Evolutionary conservation across 768 basidiomycete genomes (phyloP), one percentile per base, ranked within the genome.

Genomic region (Russula virescens): DNA sequence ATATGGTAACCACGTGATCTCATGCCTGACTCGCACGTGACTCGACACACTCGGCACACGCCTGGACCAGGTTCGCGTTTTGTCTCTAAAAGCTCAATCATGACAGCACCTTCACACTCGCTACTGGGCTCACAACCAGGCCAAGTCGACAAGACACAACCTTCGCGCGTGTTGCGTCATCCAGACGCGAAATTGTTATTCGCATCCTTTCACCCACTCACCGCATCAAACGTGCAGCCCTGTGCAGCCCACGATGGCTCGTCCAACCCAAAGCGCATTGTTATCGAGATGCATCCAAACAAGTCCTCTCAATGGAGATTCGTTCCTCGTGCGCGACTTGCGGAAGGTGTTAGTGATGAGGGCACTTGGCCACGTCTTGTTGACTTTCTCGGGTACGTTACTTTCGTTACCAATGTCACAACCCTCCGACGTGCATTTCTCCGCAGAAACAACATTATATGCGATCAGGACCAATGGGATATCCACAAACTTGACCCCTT

Each of bases 381-480:
- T 8, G 75, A 84, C 45, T 74, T 91, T 54, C 88, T 84, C 68
- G 88, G 89, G 90, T 91, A 68, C 75, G 84, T 71, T 55, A 26
- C 31, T 31, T 35, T 52, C 56, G 57, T 40, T 43, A 18, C 50
- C 53, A 49, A 28, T 48, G 21, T 40, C 51, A n/a, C 25, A 43
- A 35, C 18, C 10, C 16, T 45, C 35, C 43, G 47, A 60, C 42
- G 28, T 40, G 21, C 47, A 23, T 52, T 7, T 40, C 60, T 59
- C 63, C 43, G 26, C 64, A 86, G 86, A 11, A 74, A 81, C 73
- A 70, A 72, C 1, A 72, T 81, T 56, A 71, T 80, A 61, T 81
- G 81, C 69, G 80, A 81, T 21, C 87, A 87, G 70, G 88, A 91
- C 40, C 89, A 91, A 71, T 92, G 90, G 90, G 90, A 92, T 64